Evolutionary conservation across 768 basidiomycete genomes (phyloP).

Genomic region (Phylloporus rhodoxanthus): DNA sequence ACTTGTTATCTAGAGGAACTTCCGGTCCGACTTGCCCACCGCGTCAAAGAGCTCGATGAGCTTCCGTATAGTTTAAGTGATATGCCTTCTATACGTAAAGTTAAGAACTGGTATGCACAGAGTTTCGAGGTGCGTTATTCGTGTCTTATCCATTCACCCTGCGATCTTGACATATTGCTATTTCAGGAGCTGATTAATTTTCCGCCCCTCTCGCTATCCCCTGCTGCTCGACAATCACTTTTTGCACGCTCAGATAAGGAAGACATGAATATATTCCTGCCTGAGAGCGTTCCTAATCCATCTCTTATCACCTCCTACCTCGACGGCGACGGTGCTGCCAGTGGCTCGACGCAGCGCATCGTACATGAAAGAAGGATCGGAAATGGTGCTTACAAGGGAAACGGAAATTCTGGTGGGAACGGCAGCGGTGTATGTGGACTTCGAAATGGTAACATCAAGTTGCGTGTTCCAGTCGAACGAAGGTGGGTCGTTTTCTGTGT

Average conservation of each 20-base stretch:
- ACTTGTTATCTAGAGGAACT: slow-evolving; percentile 62
- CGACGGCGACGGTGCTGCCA: slow-evolving; percentile 29
- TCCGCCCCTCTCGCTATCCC: slow-evolving; percentile 66
- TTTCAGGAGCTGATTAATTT: slow-evolving; percentile 83
- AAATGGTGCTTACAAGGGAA: slow-evolving; percentile 13
- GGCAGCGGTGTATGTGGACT: slow-evolving; percentile 28
- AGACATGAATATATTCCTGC: slow-evolving; percentile 40
- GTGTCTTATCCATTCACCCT: neutral
- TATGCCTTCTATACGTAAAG: slow-evolving; percentile 90
- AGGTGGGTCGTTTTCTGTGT: slow-evolving; percentile 41
- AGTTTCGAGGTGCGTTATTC: slow-evolving; percentile 77
- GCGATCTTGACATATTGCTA: neutral
- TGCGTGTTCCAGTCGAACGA: slow-evolving; percentile 80
- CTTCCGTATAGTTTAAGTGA: slow-evolving; percentile 85
- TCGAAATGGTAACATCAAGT: slow-evolving; percentile 51
- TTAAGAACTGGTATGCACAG: slow-evolving; percentile 99
- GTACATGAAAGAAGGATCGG: slow-evolving; percentile 8
- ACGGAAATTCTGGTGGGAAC: slow-evolving; percentile 25
- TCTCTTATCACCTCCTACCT: slow-evolving; percentile 40
- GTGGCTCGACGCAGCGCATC: slow-evolving; percentile 5
- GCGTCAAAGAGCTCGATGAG: slow-evolving; percentile 92
- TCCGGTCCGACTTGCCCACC: slow-evolving; percentile 89
- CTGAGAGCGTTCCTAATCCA: slow-evolving; percentile 77
- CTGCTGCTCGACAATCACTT: slow-evolving; percentile 62
- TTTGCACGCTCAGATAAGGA: slow-evolving; percentile 39